Evolutionary conservation across 2,329 filamentous ascomycete species (phyloP), one percentile per base, ranked within the genome.

Genomic region (Pleomassaria siparia): DNA sequence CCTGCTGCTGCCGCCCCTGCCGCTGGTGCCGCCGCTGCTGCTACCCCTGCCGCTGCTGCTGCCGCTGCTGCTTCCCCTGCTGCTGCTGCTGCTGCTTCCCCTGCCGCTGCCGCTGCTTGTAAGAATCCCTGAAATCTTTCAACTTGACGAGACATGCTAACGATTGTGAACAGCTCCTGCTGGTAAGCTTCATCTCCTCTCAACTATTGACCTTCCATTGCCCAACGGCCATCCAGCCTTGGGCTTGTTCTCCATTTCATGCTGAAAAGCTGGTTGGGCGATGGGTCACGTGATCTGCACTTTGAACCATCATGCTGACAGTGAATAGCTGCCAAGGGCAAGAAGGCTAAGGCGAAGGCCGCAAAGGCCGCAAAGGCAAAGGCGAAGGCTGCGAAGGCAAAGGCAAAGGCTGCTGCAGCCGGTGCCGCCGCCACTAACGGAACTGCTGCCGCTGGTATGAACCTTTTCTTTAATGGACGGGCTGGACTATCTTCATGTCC

Each of bases 341-440:
- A 50, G 25, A 50, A 50, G 25, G 53, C 22, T 16, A 50, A 50
- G 21, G 53, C 28, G 15, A 46, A 48, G 15, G 52, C 40, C 18
- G 48, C 36, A 29, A n/a, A n/a, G n/a, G n/a, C n/a, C n/a, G n/a
- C n/a, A n/a, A n/a, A n/a, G n/a, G 40, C 15, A 4, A 22, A 37
- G 10, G n/a, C 30, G 11, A 18, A 15, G 12, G 41, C 42, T 30
- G 43, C 30, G 13, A 29, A 28, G 15, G 43, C 20, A 9, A 44
- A 36, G 30, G 25, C 22, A 32, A 44, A 33, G 16, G 35, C 21
- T 22, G 50, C 44, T 22, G 40, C n/a, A 4, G 20, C 35, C 11
- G 35, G 35, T 37, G 35, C 35, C 13, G 35, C 35, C 10, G 29
- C 29, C 10, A 22, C 35, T 11, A 37, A 37, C 20, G 35, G 35